These are phyloP conservation scores for Mychonastes homosphaera DNA, from an alignment of 139 green algal genomes.

Conservation along the genomic window DNA sequence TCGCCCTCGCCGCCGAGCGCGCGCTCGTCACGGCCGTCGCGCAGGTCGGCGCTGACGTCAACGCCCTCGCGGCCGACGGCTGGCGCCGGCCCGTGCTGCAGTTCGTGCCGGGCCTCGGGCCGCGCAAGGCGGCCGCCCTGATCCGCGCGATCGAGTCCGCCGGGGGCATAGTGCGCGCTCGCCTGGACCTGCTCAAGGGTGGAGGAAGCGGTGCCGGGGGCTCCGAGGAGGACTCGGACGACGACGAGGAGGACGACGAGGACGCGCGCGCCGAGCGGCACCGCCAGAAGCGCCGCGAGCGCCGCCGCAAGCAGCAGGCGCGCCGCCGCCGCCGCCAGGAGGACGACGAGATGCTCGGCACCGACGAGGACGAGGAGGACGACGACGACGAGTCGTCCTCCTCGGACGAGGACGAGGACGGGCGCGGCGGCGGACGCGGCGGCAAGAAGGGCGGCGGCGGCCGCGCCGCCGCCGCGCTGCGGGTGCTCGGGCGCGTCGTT, in stretches of 20 bases:
- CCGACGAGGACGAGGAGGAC: no score
- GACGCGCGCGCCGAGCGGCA: background rate
- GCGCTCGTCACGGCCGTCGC: constrained; percentile 38
- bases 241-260: background rate
- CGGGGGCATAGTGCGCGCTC: constrained; percentile 20
- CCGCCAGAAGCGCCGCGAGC: no score
- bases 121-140: constrained; percentile 70
- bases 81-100: constrained; percentile 64
- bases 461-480: background rate
- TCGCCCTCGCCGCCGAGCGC: constrained; percentile 33
- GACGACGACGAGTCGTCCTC: no score
- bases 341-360: no score
- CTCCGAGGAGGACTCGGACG: no score
- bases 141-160: constrained; percentile 28
- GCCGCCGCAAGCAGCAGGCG: no score
- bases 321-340: no score
- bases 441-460: no score
- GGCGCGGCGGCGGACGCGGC: no score
- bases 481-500: background rate
- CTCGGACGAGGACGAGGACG: no score
- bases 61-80: constrained; percentile 46
- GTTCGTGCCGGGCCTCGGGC: constrained; percentile 79
- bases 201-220: no score
- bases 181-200: constrained; percentile 9
- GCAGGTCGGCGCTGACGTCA: constrained; percentile 73